Evolutionary conservation across 2,329 filamentous ascomycete genomes (phyloP), one percentile per base, ranked within the genome.

Genomic region (Ambrosiella cleistominuta): DNA sequence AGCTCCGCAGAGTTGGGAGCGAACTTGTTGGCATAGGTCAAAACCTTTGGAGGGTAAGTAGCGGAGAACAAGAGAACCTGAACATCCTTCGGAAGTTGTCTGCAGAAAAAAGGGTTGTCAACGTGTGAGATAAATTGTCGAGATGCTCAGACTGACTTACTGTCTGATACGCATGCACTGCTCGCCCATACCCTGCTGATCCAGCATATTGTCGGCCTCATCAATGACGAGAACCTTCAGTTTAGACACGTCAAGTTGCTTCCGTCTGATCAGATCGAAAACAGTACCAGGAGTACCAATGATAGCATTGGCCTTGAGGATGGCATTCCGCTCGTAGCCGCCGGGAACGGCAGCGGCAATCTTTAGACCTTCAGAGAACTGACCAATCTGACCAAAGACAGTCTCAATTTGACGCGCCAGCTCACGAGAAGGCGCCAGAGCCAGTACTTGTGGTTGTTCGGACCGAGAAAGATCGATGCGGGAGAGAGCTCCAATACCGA

Each of bases 161-260:
- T 72, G 71, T 74, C 94, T 95, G 64, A 96, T 88, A 64, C 90
- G 83, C 65, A 89, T 80, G 70, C 91, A 97, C 72, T 98, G 93
- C 60, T 97, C 93, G 56, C 93, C 93, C 58, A 98, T 76, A 56
- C 93, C 91, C 71, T 95, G 88, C 70, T 91, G 85, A 67, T 97
- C 93, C 61, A 98, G 75, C 93, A 98, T 98, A 73, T 96, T 97
- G 73, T 98, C 93, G 59, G 93, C 93, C 73, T 98, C 93, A 66
- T 98, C 93, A 57, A 98, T 78, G 58, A 96, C 91, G 61, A 98
- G 78, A 7, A 95, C 79, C 69, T 82, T 87, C 64, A 98, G 75
- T 60, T 82, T 72, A 15, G 77, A 80, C 0, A 81, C 71, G 64
- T 95, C 81, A 63, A 98, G 78, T 66, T 86, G 79, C 63, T 82